These are phyloP conservation scores for Aquilaria sinensis DNA, from an alignment of 345 rosid genomes.

Conservation along the genomic window DNA sequence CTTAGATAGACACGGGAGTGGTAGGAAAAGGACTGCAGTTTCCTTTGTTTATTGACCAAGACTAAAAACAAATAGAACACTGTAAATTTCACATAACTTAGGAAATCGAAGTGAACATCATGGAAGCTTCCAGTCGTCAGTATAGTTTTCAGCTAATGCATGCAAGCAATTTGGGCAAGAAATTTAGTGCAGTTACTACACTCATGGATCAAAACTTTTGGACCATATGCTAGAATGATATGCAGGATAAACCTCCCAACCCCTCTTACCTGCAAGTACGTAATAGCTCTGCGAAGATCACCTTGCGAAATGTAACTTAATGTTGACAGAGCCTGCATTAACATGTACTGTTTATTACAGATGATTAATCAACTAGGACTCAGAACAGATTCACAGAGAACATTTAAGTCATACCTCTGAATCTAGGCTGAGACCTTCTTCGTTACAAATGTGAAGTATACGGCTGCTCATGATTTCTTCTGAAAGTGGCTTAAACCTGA, in stretches of 20 bases:
- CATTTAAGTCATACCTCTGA: conserved; percentile 45
- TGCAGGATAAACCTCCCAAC: neutral
- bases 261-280: conserved; percentile 72
- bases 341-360: conserved; percentile 10
- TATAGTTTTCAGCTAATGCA: too few relatives aligned
- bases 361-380: neutral
- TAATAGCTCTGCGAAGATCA: conserved; percentile 97
- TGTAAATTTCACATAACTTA: too few relatives aligned
- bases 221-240: neutral
- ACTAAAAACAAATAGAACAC: too few relatives aligned
- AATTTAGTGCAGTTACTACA: neutral
- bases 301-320: conserved; percentile 88
- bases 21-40: too few relatives aligned
- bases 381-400: conserved; percentile 16
- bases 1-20: too few relatives aligned
- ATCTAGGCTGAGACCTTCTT: conserved; percentile 74
- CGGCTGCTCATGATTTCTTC: conserved; percentile 87
- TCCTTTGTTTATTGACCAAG: too few relatives aligned
- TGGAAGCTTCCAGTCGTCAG: too few relatives aligned
- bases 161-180: neutral
- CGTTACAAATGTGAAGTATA: conserved; percentile 73
- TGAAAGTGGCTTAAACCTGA: conserved; percentile 95
- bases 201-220: neutral
- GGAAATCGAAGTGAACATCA: too few relatives aligned
- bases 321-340: conserved; percentile 70